phyloP scores from a whole-genome alignment of 106 monocot genomes.

The Chionographis japonica region DNA sequence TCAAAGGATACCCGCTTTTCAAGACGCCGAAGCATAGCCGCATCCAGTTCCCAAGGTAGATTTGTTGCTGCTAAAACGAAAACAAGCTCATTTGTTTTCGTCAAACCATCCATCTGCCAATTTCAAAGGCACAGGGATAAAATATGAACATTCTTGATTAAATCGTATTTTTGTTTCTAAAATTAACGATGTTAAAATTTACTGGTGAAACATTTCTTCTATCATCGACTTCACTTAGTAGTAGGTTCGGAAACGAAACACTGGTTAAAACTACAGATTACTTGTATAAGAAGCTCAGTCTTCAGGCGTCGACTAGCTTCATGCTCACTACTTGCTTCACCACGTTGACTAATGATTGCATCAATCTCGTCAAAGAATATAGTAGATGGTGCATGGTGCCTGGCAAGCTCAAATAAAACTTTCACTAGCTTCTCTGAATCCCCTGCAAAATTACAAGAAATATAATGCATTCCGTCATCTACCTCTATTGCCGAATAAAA shows the following conservation, averaged over 20 bases:
- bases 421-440: conserved; percentile 95
- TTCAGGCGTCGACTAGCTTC: conserved; percentile 96
- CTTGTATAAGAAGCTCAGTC: conserved; percentile 98
- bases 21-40: conserved; percentile 96
- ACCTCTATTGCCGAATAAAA: no score
- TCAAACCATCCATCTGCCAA: conserved; percentile 95
- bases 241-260: no score
- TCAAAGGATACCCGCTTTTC: conserved; percentile 78
- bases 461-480: neutral
- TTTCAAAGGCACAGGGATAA: no score
- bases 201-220: neutral
- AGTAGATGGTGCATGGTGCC: conserved; percentile 96
- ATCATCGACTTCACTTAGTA: no score
- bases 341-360: conserved; percentile 96
- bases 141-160: no score
- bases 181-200: neutral
- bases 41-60: conserved; percentile 96
- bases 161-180: no score
- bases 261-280: conserved; percentile 7
- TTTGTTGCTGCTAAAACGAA: conserved; percentile 97
- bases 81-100: conserved; percentile 86
- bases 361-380: conserved; percentile 99
- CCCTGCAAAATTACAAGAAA: conserved; percentile 36
- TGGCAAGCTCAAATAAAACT: conserved; percentile 94
- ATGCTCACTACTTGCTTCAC: conserved; percentile 99